Evolutionary conservation across 495 filamentous ascomycete genomes (phyloP), one percentile per base, ranked within the genome.

Genomic region (Articulospora tetracladia): DNA sequence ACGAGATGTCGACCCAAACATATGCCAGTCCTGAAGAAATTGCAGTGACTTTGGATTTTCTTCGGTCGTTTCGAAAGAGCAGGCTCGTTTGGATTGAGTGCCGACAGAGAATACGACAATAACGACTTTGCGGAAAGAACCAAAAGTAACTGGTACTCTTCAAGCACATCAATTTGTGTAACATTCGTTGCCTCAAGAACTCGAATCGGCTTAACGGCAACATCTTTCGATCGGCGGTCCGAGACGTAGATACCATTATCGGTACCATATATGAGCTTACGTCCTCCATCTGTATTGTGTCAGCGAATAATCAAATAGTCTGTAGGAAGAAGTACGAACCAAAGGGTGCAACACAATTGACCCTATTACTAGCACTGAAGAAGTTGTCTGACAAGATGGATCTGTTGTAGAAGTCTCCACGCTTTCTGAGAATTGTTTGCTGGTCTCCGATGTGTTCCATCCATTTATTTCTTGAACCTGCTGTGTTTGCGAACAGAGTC

Each of bases 21-120:
- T 64, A 97, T 93, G 24, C 95, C 95, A 48, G 91, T 87, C 72
- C 93, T 96, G 86, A 99, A 98, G 76, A 97, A 98, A 74, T 93
- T 97, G 71, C 92, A 93, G 74, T 96, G 91, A 61, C 89, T 90
- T 69, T 93, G 92, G 67, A 99, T 97, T 78, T 97, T 97, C 79
- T 93, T 95, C n/a, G 92, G 89, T 20, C 92, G 79, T 69, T 96
- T 97, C 17, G 87, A 79, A 50, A 92, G 75, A 30, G 86, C 76
- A 46, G 86, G 86, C 67, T 98, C 94, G 53, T 86, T 85, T 2
- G 88, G 81, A 67, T 97, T 92, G 56, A 84, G 68, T n/a, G 89
- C 92, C 55, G 91, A 84, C 59, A 97, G 78, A 3, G 92, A 85
- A 69, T 91, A 96, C 3, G 93, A 96, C 55, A 86, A 84, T 13